A percentile compares a stretch with the other conserved stretches of the same genome.
phyloP scores from a whole-genome alignment of 768 basidiomycete genomes.

The Lepiota brunneoincarnata region DNA sequence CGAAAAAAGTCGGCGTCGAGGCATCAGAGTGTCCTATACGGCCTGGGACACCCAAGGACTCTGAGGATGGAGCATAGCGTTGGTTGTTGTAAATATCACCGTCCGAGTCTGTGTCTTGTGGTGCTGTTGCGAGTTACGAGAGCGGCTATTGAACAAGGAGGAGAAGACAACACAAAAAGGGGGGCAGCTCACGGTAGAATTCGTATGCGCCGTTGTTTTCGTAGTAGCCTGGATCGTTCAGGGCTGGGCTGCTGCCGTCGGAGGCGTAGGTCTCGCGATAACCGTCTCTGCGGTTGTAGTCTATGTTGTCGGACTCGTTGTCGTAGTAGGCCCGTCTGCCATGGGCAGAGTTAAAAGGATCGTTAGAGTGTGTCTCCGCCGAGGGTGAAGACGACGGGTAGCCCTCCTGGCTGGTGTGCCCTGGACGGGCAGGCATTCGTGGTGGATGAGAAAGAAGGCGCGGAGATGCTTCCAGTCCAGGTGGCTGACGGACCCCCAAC shows the following conservation, averaged over 20 bases:
- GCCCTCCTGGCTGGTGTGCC: constrained; percentile 59
- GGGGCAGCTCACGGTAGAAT: constrained; percentile 45
- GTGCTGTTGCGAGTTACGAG: constrained; percentile 39
- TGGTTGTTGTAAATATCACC: constrained; percentile 69
- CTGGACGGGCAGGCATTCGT: constrained; percentile 54
- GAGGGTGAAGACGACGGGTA: constrained; percentile 63
- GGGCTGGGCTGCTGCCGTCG: constrained; percentile 61
- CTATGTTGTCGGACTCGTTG: constrained; percentile 70
- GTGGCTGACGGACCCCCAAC: constrained; percentile 4
- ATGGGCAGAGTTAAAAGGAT: constrained; percentile 57
- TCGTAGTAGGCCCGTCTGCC: constrained; percentile 58
- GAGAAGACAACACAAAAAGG: constrained; percentile 12
- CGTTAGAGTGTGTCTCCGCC: constrained; percentile 56
- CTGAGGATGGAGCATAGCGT: constrained; percentile 66
- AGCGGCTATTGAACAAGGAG: constrained; percentile 18
- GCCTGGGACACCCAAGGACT: constrained; percentile 58
- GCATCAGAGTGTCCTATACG: constrained; percentile 64
- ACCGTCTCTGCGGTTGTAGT: constrained; percentile 51
- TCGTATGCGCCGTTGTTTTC: constrained; percentile 66
- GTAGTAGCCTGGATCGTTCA: constrained; percentile 54
- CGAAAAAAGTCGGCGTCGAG: constrained; percentile 71
- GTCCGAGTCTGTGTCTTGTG: constrained; percentile 85
- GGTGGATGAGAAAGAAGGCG: constrained; percentile 8
- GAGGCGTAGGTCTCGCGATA: constrained; percentile 62
- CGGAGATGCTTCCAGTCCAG: constrained; percentile 7